Evolutionary conservation across 352 stramenopile genomes (phyloP), one percentile per base, ranked within the genome.

Genomic region (Globisporangium ultimum): DNA sequence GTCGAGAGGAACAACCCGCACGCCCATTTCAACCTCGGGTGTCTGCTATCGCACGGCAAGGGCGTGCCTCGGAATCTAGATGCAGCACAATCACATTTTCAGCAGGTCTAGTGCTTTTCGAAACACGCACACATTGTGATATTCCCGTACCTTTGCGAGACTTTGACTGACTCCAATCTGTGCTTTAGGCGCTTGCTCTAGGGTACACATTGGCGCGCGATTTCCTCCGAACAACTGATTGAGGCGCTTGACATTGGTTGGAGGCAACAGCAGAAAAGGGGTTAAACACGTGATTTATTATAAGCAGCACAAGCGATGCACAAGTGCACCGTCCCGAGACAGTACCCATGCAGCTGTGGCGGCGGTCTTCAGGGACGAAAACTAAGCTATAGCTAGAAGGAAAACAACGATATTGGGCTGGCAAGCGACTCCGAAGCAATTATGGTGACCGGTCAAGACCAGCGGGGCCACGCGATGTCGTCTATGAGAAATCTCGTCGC

Each of bases 21-120:
- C 55, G 80, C 78, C 5, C 80, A 93, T 59, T 92, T 93, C 58
- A 93, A 93, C 53, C 71, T 91, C 18, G 84, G 78, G 7, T 89
- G 79, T 41, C 63, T 93, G 20, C 63, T 92, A 1, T 71, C 70
- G 0, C 48, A 79, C 21, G 80, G 84, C 49, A 89, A 89, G 63
- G 82, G 80, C 48, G 79, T 91, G 7, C 22, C 63, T 28, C 78
- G 78, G 32, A 84, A 90, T 56, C 28, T 63, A 0, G 72, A 83
- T 15, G 70, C 79, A 20, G 85, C 82, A 3, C 72, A 87, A n/a
- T 66, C 61, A 1, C 78, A 92, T 61, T 91, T 89, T 50, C 68
- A 70, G 14, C 70, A 81, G 68, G 74, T 74, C 17, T 17, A 18
- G 7, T 40, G 40, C 12, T 45, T 28, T 28, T 28, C 24, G 24